phyloP scores from a whole-genome alignment of 75 land plant species.

The Sequoiadendron giganteum region DNA sequence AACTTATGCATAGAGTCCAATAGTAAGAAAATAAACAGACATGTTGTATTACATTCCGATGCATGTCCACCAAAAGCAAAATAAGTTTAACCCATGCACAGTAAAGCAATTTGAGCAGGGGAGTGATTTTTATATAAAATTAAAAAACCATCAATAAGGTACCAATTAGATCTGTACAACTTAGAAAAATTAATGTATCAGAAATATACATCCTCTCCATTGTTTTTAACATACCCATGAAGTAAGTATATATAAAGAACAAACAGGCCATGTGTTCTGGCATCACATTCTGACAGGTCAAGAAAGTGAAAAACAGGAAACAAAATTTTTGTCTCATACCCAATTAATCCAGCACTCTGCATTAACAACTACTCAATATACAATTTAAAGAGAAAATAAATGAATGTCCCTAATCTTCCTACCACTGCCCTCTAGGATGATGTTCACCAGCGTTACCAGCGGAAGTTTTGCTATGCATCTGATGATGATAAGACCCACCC shows the following conservation, averaged over 20 bases:
- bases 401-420: background rate
- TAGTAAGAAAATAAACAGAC: background rate
- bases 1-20: background rate
- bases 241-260: background rate
- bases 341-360: background rate
- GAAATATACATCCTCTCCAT: background rate
- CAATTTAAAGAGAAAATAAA: background rate
- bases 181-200: background rate
- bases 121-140: background rate
- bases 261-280: background rate
- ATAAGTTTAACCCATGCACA: background rate
- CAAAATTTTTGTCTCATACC: background rate
- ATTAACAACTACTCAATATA: background rate
- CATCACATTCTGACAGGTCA: background rate
- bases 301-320: background rate
- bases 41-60: background rate
- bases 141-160: background rate
- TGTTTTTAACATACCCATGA: background rate
- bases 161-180: background rate
- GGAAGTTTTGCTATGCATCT: background rate
- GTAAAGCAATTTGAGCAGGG: background rate
- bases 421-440: slow-evolving; percentile 1
- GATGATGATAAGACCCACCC: background rate
- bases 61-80: background rate
- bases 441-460: background rate